Base-by-base conservation (phyloP, 257 asterid species). In the Solanum virginianum region DNA sequence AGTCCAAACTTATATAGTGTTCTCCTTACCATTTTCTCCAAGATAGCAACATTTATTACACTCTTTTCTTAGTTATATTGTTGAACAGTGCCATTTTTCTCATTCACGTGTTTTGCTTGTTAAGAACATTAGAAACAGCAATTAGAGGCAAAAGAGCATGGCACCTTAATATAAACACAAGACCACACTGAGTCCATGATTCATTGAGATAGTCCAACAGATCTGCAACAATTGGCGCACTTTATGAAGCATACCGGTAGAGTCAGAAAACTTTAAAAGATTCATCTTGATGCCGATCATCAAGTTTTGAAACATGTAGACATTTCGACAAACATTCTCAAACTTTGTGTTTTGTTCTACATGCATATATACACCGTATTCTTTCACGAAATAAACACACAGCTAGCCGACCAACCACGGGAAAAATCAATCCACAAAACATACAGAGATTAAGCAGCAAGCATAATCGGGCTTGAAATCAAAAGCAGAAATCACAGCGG, bases 171-270 rank as follows among this genome's bases (percentile, higher is more conserved):
- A 75, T 26, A 75, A 49, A 24, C 63, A 16, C 49, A 53, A 53
- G 24, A 77, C 47, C 26, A 79, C 63, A 97, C 80, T 94, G 99
- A 56, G 98, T 97, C 98, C 99, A 97, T 3, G 98, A 97, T 89
- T 97, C 98, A 63, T 97, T 97, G 69, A 97, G 98, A 91, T 92
- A 97, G 81, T 97, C 98, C 88, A 95, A 88, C 85, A 97, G 92
- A 88, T 94, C 98, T 14, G 93, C 90, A 66, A 97, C 96, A 75
- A 97, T 90, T 20, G 98, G 93, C 69, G 89, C 86, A 84, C 90
- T 84, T 32, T 32, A 32, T 3, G 36, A 32, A 36, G 41, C 41
- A 36, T 4, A 36, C 7, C 41, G 1, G 41, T 5, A 36, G 41
- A 36, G 41, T 36, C 41, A 36, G 6, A 32, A 32, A 32, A 32